phyloP scores from a whole-genome alignment of 2,329 filamentous ascomycete genomes.

The Biscogniauxia mediterranea region DNA sequence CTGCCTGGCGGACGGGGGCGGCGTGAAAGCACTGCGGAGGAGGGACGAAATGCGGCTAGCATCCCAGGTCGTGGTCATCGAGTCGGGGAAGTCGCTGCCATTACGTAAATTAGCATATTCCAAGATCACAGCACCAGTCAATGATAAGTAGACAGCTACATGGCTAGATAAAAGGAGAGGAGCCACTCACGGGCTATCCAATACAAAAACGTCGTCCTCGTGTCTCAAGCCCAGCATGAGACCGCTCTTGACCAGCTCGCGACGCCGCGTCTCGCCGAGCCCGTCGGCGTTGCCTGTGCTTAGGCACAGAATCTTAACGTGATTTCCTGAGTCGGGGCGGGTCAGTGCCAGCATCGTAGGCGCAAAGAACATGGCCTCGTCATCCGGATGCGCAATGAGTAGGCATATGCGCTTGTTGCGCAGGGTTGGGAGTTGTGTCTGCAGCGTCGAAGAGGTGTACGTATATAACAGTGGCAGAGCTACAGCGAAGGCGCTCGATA shows the following conservation, averaged over 20 bases:
- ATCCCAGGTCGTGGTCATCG: conserved; percentile 80
- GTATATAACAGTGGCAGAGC: conserved; percentile 50
- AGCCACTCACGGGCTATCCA: conserved; percentile 66
- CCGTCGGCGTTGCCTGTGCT: conserved; percentile 88
- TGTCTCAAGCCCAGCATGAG: conserved; percentile 70
- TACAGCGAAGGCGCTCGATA: conserved; percentile 38
- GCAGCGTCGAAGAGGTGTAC: conserved; percentile 47
- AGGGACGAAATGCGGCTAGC: conserved; percentile 66
- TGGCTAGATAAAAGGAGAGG: not conserved
- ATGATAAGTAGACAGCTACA: not conserved
- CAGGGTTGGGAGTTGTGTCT: conserved; percentile 61
- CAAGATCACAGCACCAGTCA: not conserved
- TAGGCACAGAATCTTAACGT: conserved; percentile 90
- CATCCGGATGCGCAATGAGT: conserved; percentile 94
- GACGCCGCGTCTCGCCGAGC: conserved; percentile 76
- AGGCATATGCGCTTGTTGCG: conserved; percentile 84
- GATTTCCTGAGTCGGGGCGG: conserved; percentile 75
- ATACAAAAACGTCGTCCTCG: conserved; percentile 79
- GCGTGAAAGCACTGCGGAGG: conserved; percentile 71
- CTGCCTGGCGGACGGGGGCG: conserved; percentile 47
- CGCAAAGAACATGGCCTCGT: conserved; percentile 99
- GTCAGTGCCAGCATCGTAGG: conserved; percentile 85
- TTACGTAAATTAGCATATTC: conserved; percentile 1
- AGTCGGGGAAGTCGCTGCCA: conserved; percentile 73
- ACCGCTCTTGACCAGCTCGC: conserved; percentile 80